Evolutionary conservation across 805 yeast genomes (phyloP), one percentile per base, ranked within the genome.

Genomic region (Metschnikowia picachoensis): DNA sequence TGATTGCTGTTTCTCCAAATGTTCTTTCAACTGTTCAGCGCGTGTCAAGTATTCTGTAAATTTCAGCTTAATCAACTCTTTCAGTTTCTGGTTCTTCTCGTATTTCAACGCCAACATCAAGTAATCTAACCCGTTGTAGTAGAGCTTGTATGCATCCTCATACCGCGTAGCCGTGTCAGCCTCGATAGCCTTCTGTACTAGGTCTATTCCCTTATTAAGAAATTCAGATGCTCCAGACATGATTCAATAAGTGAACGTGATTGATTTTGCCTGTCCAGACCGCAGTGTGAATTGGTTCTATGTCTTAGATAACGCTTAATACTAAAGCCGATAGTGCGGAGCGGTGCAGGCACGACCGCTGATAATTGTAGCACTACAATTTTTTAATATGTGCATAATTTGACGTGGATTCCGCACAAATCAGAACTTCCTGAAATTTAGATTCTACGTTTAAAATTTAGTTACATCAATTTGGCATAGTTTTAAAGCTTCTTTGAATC

Each of bases 171-270:
- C 90, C 14, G 88, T 82, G 63, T 94, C 99, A 6, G 95, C 89
- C 62, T 90, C 97, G 45, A 94, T 90, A 20, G 99, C 99, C 65
- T 85, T 85, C 62, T 90, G 95, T 15, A 94, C 95, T 32, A 90
- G 76, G 52, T 90, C 97, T 20, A 94, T 90, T n/a, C 97, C 99
- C 63, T 94, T 94, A 49, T 86, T 83, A 35, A 94, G 76, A 64
- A 92, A 92, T 61, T 92, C 96, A 27, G 73, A 53, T 15, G 70
- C 59, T 4, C 64, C 60, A n/a, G 63, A 59, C 66, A 62, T 62
- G 38, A 17, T 29, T 20, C 25, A 20, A 20, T 20, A 20, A 20
- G 25, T 20, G 25, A 20, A 20, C 25, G 25, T 20, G 25, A 20
- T 20, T 20, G 25, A 7, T 20, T 20, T 20, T 20, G 25, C 7